phyloP scores from a whole-genome alignment of 371 early-diverging fungal species.

The Mucor indicus region DNA sequence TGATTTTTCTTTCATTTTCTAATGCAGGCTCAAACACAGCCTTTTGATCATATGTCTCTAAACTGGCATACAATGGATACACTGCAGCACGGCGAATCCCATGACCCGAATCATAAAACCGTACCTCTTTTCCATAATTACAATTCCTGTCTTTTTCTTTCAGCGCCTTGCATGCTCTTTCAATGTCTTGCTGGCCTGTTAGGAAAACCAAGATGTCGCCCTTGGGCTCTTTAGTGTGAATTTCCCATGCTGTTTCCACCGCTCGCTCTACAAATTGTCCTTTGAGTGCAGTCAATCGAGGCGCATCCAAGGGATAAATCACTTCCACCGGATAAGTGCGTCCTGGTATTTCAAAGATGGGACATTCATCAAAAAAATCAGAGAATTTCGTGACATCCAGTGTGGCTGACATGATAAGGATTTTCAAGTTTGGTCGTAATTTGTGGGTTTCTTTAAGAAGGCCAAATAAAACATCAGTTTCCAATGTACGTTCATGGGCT shows the following conservation, averaged over 20 bases:
- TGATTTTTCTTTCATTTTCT: slow-evolving; percentile 83
- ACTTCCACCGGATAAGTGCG: slow-evolving; percentile 78
- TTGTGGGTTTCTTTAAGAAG: slow-evolving; percentile 65
- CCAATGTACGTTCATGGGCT: slow-evolving; percentile 93
- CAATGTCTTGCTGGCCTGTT: slow-evolving; percentile 92
- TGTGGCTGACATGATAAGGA: slow-evolving; percentile 86
- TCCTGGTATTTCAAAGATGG: slow-evolving; percentile 84
- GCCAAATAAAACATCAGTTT: slow-evolving; percentile 93
- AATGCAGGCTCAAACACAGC: slow-evolving; percentile 91
- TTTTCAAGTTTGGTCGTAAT: slow-evolving; percentile 52
- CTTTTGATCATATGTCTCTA: slow-evolving; percentile 87
- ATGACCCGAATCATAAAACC: slow-evolving; percentile 49
- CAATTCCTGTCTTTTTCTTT: slow-evolving; percentile 21
- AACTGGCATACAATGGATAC: slow-evolving; percentile 89
- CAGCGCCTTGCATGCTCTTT: slow-evolving; percentile 62
- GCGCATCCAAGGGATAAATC: slow-evolving; percentile 48
- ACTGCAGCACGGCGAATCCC: slow-evolving; percentile 54
- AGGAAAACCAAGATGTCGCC: slow-evolving; percentile 89
- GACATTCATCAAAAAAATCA: slow-evolving; percentile 72
- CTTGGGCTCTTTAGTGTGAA: slow-evolving; percentile 67
- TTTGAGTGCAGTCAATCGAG: slow-evolving; percentile 58
- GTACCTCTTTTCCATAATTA: slow-evolving; percentile 36
- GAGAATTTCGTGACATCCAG: slow-evolving; percentile 72
- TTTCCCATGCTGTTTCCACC: slow-evolving; percentile 76
- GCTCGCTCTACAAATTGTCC: slow-evolving; percentile 65